These are phyloP conservation scores for Cephalotrichum gorgonifer DNA, from an alignment of 2,329 filamentous ascomycete genomes.

Conservation along the genomic window DNA sequence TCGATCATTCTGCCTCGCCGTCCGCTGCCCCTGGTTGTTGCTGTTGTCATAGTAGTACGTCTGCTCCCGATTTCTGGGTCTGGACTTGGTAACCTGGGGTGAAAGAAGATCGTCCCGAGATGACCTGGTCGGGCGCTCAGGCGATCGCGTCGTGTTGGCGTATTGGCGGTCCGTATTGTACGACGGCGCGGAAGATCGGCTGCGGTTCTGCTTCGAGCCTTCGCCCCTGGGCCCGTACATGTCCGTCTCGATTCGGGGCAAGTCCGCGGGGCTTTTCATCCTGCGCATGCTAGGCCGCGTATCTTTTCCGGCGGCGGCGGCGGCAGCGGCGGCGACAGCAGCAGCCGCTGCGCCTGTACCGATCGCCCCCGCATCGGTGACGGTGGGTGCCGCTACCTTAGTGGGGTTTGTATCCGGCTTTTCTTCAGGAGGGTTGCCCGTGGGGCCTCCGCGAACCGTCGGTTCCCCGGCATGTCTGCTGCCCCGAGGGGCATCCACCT, in stretches of 20 bases:
- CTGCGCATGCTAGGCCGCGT: conserved; percentile 13
- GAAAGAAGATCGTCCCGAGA: conserved; percentile 28
- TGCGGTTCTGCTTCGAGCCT: not conserved
- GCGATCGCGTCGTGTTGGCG: not conserved
- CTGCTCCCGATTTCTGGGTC: conserved; percentile 30
- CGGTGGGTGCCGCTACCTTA: not conserved
- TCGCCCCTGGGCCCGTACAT: not conserved
- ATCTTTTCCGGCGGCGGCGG: not conserved
- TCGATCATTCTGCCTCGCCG: not conserved
- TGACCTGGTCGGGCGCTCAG: not conserved
- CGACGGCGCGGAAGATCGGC: conserved; percentile 1
- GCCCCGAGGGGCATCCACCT: not conserved
- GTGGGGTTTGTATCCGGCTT: not conserved
- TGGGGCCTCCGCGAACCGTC: not conserved
- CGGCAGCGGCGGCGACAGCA: not conserved
- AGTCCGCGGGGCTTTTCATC: conserved; percentile 22
- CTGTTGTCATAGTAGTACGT: conserved; percentile 21
- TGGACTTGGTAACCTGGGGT: conserved; percentile 30
- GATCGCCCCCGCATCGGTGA: not conserved
- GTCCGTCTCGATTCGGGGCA: conserved; percentile 3
- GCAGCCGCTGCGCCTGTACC: conserved; percentile 15
- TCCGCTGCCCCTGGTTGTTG: not conserved
- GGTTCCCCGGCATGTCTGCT: not conserved
- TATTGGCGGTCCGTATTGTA: not conserved
- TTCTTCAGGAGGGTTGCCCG: not conserved